Evolutionary conservation across 2,329 filamentous ascomycete species (phyloP).

Genomic region (Amauroascus niger): DNA sequence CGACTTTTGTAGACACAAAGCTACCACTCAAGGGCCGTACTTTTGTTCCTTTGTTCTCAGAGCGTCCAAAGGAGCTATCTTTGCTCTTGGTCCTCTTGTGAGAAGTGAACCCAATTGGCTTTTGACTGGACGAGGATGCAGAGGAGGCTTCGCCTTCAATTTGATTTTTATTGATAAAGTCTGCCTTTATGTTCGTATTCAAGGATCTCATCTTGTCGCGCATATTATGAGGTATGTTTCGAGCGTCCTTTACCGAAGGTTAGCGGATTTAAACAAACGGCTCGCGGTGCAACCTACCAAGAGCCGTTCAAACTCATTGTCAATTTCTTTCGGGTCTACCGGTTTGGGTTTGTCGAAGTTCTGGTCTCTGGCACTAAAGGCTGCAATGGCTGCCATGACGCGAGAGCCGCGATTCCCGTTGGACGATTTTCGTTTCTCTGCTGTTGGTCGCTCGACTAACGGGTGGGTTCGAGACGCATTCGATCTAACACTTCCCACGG

Average conservation of each 20-base stretch:
- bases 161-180: slow-evolving; percentile 75
- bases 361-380: slow-evolving; percentile 48
- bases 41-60: slow-evolving; percentile 35
- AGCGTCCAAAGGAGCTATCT: slow-evolving; percentile 32
- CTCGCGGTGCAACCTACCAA: slow-evolving; percentile 45
- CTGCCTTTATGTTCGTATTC: slow-evolving; percentile 82
- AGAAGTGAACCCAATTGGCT: slow-evolving; percentile 25
- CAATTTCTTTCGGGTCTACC: slow-evolving; percentile 46
- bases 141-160: slow-evolving; percentile 46
- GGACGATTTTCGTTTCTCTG: slow-evolving; percentile 20
- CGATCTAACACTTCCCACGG: slow-evolving; percentile 2
- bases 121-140: slow-evolving; percentile 20
- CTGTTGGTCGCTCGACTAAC: slow-evolving; percentile 17
- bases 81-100: slow-evolving; percentile 32
- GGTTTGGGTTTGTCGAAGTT: slow-evolving; percentile 36
- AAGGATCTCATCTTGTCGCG: slow-evolving; percentile 89
- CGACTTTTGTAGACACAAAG: slow-evolving; percentile 67
- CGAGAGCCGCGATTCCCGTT: slow-evolving; percentile 43
- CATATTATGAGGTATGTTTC: slow-evolving; percentile 90
- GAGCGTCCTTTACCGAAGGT: slow-evolving; percentile 55
- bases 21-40: slow-evolving; percentile 58
- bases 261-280: slow-evolving; percentile 21
- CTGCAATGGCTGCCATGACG: slow-evolving; percentile 56
- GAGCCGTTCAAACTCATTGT: slow-evolving; percentile 53
- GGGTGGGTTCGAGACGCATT: slow-evolving; percentile 12